phyloP scores from a whole-genome alignment of 2,329 filamentous ascomycete species.

The Colletotrichum melonis region DNA sequence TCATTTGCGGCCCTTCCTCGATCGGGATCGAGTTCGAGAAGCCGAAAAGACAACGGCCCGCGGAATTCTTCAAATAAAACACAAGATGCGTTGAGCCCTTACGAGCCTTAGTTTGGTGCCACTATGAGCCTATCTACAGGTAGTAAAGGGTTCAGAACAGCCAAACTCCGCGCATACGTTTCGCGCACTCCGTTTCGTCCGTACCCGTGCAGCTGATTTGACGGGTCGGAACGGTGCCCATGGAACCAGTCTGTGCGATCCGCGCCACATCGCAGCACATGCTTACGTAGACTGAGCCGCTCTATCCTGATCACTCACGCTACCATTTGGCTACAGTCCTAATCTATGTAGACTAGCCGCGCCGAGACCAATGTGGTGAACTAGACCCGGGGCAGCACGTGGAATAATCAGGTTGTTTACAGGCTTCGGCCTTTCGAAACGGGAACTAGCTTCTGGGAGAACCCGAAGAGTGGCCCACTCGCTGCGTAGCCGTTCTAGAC shows the following conservation, averaged over 20 bases:
- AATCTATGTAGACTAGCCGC: too few relatives aligned
- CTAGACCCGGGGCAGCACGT: constrained; percentile 16
- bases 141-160: neutral
- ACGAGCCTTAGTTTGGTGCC: neutral
- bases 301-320: too few relatives aligned
- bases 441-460: neutral
- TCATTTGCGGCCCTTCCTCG: neutral
- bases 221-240: neutral
- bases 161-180: neutral
- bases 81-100: neutral
- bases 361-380: neutral
- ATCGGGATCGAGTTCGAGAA: neutral
- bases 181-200: constrained; percentile 10
- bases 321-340: neutral
- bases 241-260: neutral
- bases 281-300: neutral
- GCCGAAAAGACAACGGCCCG: too few relatives aligned
- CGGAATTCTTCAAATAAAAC: neutral
- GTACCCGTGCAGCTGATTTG: neutral
- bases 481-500: neutral
- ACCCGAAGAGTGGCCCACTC: neutral
- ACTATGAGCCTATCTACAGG: neutral
- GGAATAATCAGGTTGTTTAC: neutral
- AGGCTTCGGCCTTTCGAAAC: neutral
- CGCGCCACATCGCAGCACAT: neutral